These are phyloP conservation scores for Penicillium capsulatum DNA, from an alignment of 2,329 filamentous ascomycete genomes.

Conservation along the genomic window DNA sequence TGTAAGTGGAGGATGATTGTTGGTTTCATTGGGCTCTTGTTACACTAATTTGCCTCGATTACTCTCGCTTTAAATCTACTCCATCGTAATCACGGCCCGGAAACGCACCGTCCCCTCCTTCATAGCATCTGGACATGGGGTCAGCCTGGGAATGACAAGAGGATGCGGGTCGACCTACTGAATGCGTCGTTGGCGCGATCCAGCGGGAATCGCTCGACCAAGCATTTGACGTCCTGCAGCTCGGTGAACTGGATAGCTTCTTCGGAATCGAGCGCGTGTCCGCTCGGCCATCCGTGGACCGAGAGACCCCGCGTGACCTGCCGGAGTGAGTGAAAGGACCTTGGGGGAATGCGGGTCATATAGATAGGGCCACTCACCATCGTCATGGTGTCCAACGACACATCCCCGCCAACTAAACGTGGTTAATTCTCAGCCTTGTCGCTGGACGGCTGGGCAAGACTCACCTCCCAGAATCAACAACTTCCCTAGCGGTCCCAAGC, in stretches of 20 bases:
- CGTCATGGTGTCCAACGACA: constrained; percentile 10
- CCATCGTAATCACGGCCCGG: constrained; percentile 49
- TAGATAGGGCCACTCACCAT: constrained; percentile 14
- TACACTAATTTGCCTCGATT: neutral
- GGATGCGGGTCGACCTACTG: constrained; percentile 30
- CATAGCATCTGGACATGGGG: constrained; percentile 12
- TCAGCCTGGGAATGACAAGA: constrained; percentile 34
- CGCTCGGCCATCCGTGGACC: constrained; percentile 52
- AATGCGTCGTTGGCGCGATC: constrained; percentile 43
- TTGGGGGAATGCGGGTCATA: constrained; percentile 1
- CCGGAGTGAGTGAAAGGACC: constrained; percentile 6
- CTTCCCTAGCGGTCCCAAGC: constrained; percentile 34
- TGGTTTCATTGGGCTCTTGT: neutral
- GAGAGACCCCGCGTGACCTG: constrained; percentile 48
- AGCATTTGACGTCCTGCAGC: constrained; percentile 50
- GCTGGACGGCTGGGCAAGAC: constrained; percentile 6
- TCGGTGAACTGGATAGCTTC: constrained; percentile 45
- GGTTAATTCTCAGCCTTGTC: too few species aligned
- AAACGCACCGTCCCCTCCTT: constrained; percentile 46
- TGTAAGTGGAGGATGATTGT: too few species aligned
- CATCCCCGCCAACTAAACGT: constrained; percentile 14
- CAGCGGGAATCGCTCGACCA: constrained; percentile 53
- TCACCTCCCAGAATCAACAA: constrained; percentile 35
- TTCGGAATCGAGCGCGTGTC: constrained; percentile 51
- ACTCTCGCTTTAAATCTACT: constrained; percentile 6